Conservation (phyloP, 352 stramenopile species). For the Pythium diclinum region DNA sequence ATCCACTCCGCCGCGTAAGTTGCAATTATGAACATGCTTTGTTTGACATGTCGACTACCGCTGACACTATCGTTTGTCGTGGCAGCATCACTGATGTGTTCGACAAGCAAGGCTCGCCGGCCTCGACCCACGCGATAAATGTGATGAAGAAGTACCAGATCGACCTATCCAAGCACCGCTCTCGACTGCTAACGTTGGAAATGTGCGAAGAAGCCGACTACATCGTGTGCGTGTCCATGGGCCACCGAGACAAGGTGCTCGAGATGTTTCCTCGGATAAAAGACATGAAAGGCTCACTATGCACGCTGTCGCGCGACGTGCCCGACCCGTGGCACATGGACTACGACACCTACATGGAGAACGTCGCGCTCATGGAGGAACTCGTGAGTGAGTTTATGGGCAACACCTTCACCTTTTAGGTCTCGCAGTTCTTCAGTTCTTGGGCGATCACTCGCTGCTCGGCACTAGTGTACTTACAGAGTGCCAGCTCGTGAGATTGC, state of each 20-base stretch:
- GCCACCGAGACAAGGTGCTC: conserved; percentile 53
- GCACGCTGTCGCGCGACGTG: conserved; percentile 57
- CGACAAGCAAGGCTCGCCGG: conserved; percentile 55
- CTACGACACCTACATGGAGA: conserved; percentile 82
- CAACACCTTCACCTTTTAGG: conserved; percentile 30
- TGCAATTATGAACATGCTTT: too few species aligned
- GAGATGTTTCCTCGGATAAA: conserved; percentile 64
- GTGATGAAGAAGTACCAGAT: conserved; percentile 78
- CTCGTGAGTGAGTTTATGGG: conserved; percentile 75
- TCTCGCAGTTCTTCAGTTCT: not conserved
- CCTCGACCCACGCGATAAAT: conserved; percentile 55
- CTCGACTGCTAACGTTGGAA: conserved; percentile 58
- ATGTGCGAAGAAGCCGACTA: conserved; percentile 70
- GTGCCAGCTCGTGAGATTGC: not conserved
- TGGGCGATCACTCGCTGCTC: too few species aligned
- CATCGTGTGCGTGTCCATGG: conserved; percentile 70
- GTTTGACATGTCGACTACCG: too few species aligned
- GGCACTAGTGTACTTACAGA: too few species aligned
- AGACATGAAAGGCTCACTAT: conserved; percentile 52
- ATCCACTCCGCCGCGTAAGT: conserved; percentile 67
- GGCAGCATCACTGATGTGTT: conserved; percentile 69
- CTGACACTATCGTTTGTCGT: too few species aligned
- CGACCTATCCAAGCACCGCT: conserved; percentile 63
- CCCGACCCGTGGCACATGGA: conserved; percentile 82
- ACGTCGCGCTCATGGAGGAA: conserved; percentile 69